Base-by-base conservation (phyloP, 495 filamentous ascomycete species). In the Gamarada debralockiae region DNA sequence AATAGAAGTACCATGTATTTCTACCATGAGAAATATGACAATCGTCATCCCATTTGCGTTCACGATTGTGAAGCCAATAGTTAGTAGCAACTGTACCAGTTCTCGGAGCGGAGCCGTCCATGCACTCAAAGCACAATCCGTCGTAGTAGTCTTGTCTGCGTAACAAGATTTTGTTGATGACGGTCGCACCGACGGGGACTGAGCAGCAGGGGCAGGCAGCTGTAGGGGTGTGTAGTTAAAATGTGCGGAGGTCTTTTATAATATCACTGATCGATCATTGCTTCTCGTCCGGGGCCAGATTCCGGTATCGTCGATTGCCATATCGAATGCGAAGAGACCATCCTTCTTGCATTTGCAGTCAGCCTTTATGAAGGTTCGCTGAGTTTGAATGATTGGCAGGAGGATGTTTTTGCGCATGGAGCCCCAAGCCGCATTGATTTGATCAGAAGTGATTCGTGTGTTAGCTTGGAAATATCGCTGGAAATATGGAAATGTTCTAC, bases 1-100 rank as follows among this genome's bases (percentile, higher is more conserved):
- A 53, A 4, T 41, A 53, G 22, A 53, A 53, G 27, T 53, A 53
- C 51, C 51, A 53, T 3, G 51, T 53, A 22, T 40, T 29, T 3
- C 37, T 41, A 1, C 15, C 4, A 47, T 53, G 51, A 3, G 3
- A 8, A 15, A 53, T 38, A 1, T 31, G 25, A 34, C 51, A 53
- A n/a, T 23, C 21, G 6, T 7, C 15, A 43, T 15, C 20, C 18
- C 29, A 39, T 14, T 3, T 5, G 41, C 41, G 6, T 12, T 22
- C 13, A n/a, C n/a, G n/a, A 14, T 47, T 48, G 18, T 54, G 34
- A 12, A 7, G 0, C 34, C 38, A 27, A 48, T 54, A 54, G n/a
- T n/a, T n/a, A n/a, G n/a, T n/a, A n/a, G n/a, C n/a, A n/a, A n/a
- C n/a, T n/a, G n/a, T n/a, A n/a, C n/a, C n/a, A n/a, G n/a, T n/a